Evolutionary conservation across 129 eudicot species (phyloP).

Genomic region (Solidago caesia): DNA sequence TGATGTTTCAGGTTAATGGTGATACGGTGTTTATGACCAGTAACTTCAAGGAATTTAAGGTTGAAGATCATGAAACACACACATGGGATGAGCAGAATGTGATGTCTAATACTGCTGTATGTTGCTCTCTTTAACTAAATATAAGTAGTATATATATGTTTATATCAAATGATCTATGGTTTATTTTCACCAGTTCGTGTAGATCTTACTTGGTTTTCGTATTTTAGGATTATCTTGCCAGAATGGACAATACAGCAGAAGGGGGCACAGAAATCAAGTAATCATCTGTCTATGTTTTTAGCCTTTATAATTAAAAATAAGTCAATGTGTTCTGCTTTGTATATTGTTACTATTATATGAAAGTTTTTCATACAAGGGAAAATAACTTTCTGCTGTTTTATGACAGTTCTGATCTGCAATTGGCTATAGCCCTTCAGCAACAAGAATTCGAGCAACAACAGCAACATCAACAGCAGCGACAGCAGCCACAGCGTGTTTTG

Average conservation of each 20-base stretch:
- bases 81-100: constrained; percentile 77
- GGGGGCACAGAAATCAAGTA: constrained; percentile 63
- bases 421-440: constrained; percentile 88
- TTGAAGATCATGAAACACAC: constrained; percentile 50
- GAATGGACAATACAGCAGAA: constrained; percentile 49
- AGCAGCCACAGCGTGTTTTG: constrained; percentile 41
- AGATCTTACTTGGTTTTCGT: constrained; percentile 8
- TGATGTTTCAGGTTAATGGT: constrained; percentile 70
- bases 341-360: not conserved
- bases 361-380: not conserved
- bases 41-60: constrained; percentile 74
- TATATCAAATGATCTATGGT: not conserved
- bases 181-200: not conserved
- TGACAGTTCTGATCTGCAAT: constrained; percentile 82
- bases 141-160: not conserved
- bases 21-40: constrained; percentile 61
- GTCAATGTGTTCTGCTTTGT: not conserved
- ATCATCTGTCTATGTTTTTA: constrained; percentile 19
- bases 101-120: constrained; percentile 75
- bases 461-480: constrained; percentile 35
- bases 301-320: not conserved
- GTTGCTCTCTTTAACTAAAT: constrained; percentile 27
- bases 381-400: constrained; percentile 15
- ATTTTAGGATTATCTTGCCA: constrained; percentile 77
- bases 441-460: constrained; percentile 79